Percentiles rank a stretch among this genome's conserved stretches.
Evolutionary conservation across 1,284 basidiomycete genomes (phyloP).

Genomic region (Leccinum pallidistipes): DNA sequence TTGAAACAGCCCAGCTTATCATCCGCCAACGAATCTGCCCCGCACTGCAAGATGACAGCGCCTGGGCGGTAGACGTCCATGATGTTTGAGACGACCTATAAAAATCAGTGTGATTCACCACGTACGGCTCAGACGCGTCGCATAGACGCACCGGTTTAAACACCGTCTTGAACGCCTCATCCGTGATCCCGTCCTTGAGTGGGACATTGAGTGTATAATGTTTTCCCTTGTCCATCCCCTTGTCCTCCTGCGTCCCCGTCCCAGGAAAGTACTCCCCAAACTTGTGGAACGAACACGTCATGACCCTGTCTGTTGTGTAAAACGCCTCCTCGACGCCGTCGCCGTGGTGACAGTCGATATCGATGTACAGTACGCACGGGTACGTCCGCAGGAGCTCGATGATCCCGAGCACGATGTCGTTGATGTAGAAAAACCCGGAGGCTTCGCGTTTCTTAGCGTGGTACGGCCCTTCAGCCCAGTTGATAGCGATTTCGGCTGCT

Average conservation of each 20-base stretch:
- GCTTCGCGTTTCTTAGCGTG: slow-evolving; percentile 98
- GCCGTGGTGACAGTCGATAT: slow-evolving; percentile 98
- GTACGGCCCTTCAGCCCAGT: slow-evolving; percentile 97
- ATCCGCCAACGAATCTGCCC: slow-evolving; percentile 92
- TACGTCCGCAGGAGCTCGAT: slow-evolving; percentile 82
- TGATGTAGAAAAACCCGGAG: slow-evolving; percentile 96
- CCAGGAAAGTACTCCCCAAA: slow-evolving; percentile 98
- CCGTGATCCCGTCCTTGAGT: slow-evolving; percentile 91
- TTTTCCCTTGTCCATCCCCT: slow-evolving; percentile 83
- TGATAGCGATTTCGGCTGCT: slow-evolving; percentile 89
- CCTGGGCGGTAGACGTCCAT: slow-evolving; percentile 91
- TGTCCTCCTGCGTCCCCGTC: slow-evolving; percentile 86
- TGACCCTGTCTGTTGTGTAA: slow-evolving; percentile 95
- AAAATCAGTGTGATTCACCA: not conserved
- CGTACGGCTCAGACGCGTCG: not conserved
- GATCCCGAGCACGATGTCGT: slow-evolving; percentile 92
- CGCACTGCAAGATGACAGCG: slow-evolving; percentile 93
- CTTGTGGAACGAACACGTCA: slow-evolving; percentile 96
- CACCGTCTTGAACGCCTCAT: slow-evolving; percentile 78
- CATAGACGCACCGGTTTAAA: slow-evolving; percentile 73
- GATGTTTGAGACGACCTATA: slow-evolving; percentile 80
- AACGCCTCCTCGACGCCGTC: slow-evolving; percentile 99
- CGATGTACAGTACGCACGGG: slow-evolving; percentile 93
- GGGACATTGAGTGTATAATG: slow-evolving; percentile 95
- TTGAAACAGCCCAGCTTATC: slow-evolving; percentile 98